Base-by-base conservation (phyloP, 768 basidiomycete species). In the Neoboletus magnificus region DNA sequence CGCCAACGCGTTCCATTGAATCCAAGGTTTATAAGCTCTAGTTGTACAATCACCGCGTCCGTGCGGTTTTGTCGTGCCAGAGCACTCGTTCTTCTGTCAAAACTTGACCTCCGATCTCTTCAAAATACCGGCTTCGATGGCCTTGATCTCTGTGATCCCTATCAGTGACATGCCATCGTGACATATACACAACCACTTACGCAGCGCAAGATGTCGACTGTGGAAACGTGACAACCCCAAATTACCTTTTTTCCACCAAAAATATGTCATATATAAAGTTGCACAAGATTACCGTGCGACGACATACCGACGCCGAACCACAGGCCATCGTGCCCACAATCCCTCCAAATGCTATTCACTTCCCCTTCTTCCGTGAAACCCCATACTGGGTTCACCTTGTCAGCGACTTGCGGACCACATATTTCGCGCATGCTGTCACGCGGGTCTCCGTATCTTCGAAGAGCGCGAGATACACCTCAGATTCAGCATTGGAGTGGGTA, bases 351-450 rank as follows among this genome's bases (percentile, higher is more conserved):
- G 2, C 79, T 76, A 1, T 75, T 69, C 25, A 83, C 63, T 64
- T 89, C 86, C 0, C 86, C 84, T 71, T 91, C 84, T 20, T 76
- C 71, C 57, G 85, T 77, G 45, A 86, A 54, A 18, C 85, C 82
- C 89, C 87, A 83, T 16, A 88, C 67, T 15, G 72, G 70, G 33
- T 77, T 74, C 54, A 85, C 72, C 64, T 76, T 72, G 51, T 75
- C 64, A 0, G 73, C 76, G 2, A 82, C 62, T 33, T 78, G 71
- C 11, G 78, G 71, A 1, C 79, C 82, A 41, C 81, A 77, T 5
- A 85, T 65, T 0, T 71, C 67, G 37, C 69, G 71, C 48, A 82
- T 65, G 23, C 74, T 69, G 13, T 73, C 70, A 22, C 71, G 71
- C 0, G 74, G 62, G 60, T 82, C 77, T 16, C 79, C 79, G 43